These are phyloP conservation scores for Vanrija sp. DNA, from an alignment of 1,284 basidiomycete species.

Conservation along the genomic window DNA sequence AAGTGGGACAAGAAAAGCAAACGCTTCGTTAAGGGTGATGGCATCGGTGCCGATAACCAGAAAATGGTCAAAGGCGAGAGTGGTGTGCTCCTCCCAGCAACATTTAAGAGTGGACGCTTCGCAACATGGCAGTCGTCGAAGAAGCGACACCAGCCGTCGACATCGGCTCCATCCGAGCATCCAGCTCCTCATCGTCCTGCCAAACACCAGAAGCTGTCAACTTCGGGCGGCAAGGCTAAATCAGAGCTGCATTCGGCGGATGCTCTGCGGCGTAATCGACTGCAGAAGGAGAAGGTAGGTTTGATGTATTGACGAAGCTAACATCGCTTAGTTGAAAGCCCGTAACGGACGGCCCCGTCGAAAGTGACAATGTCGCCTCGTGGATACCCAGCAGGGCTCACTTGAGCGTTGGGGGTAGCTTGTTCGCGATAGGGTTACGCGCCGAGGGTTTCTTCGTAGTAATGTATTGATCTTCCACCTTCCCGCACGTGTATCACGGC, in stretches of 20 bases:
- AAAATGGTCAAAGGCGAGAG: conserved; percentile 93
- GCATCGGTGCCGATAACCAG: conserved; percentile 83
- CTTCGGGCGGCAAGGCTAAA: background rate
- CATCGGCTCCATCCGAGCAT: background rate
- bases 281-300: background rate
- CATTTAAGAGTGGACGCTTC: conserved; percentile 87
- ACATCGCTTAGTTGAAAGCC: too few relatives aligned
- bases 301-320: background rate
- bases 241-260: too few relatives aligned
- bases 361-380: too few relatives aligned
- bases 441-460: too few relatives aligned
- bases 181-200: background rate
- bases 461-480: too few relatives aligned
- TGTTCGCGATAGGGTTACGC: too few relatives aligned
- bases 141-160: background rate
- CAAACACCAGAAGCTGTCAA: background rate
- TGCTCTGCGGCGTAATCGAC: background rate
- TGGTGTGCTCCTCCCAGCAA: conserved; percentile 86
- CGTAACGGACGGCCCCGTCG: too few relatives aligned
- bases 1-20: conserved; percentile 97
- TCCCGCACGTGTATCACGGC: too few relatives aligned
- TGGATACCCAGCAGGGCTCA: too few relatives aligned
- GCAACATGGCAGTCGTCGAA: conserved; percentile 75
- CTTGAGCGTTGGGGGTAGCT: too few relatives aligned
- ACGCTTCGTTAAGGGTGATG: conserved; percentile 82